phyloP scores from a whole-genome alignment of 176 grass and related monocot genomes.

The Tillandsia leiboldiana region DNA sequence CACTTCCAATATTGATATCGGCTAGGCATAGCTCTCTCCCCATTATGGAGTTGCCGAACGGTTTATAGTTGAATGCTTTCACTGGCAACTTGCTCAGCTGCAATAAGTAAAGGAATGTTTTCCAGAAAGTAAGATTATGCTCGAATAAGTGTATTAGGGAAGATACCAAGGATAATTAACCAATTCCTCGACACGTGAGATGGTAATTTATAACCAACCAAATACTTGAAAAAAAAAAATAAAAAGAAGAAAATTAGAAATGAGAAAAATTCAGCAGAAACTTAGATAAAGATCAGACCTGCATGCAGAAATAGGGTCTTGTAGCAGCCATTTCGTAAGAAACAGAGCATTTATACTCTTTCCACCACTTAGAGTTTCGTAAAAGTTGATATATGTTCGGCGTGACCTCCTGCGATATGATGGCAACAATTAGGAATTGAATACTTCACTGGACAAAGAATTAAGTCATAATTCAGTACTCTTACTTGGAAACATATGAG shows the following conservation, averaged over 20 bases:
- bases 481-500: conserved; percentile 68
- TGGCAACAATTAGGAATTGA: conserved; percentile 14
- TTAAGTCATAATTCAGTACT: conserved; percentile 5
- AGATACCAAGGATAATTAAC: no score
- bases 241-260: not conserved
- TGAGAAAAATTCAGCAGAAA: not conserved
- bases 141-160: no score
- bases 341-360: conserved; percentile 57
- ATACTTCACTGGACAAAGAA: not conserved
- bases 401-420: conserved; percentile 67
- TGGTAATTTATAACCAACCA: not conserved
- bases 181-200: no score
- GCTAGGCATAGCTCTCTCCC: conserved; percentile 54
- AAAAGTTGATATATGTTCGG: conserved; percentile 56
- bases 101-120: conserved; percentile 11
- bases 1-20: conserved; percentile 15
- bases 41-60: conserved; percentile 60
- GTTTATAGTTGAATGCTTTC: conserved; percentile 16
- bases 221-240: not conserved
- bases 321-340: conserved; percentile 26
- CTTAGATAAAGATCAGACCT: conserved; percentile 37
- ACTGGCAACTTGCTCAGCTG: conserved; percentile 60
- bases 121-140: not conserved
- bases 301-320: conserved; percentile 80
- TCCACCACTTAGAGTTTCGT: conserved; percentile 66